These are phyloP conservation scores for Ustilago esculenta DNA, from an alignment of 1,284 basidiomycete species.

Conservation along the genomic window DNA sequence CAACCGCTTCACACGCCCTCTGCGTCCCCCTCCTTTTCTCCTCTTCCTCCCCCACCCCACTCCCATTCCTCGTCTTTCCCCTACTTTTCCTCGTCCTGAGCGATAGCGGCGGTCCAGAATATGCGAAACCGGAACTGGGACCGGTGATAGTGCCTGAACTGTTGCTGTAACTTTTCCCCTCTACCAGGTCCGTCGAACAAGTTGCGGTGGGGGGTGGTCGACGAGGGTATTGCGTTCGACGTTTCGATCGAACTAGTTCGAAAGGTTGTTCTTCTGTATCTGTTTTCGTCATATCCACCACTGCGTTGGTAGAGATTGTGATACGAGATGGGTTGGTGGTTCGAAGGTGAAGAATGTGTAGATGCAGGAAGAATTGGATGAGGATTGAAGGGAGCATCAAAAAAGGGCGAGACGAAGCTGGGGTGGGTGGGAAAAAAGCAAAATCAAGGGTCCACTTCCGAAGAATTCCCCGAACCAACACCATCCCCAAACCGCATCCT, in stretches of 20 bases:
- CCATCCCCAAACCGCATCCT: too few species aligned
- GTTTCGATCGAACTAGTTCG: conserved; percentile 1
- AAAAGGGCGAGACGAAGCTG: too few species aligned
- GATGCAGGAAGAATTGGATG: too few species aligned
- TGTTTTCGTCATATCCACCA: too few species aligned
- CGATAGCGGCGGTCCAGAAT: background rate
- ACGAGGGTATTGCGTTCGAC: background rate
- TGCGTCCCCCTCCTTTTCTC: background rate
- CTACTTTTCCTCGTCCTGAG: too few species aligned
- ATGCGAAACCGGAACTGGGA: background rate
- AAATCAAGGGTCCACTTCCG: background rate
- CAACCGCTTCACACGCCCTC: background rate
- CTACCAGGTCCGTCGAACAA: background rate
- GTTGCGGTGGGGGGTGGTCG: too few species aligned
- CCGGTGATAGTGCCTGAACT: background rate
- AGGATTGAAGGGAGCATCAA: too few species aligned
- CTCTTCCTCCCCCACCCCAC: background rate
- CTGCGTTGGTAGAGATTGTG: too few species aligned
- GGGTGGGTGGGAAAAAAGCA: background rate
- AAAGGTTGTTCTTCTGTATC: conserved; percentile 2
- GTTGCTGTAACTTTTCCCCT: too few species aligned
- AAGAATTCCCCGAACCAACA: conserved; percentile 4
- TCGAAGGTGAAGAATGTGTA: too few species aligned
- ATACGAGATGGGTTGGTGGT: too few species aligned
- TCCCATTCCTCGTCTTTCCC: too few species aligned